Base-by-base conservation (phyloP, 768 basidiomycete species). In the Suillus sp. region DNA sequence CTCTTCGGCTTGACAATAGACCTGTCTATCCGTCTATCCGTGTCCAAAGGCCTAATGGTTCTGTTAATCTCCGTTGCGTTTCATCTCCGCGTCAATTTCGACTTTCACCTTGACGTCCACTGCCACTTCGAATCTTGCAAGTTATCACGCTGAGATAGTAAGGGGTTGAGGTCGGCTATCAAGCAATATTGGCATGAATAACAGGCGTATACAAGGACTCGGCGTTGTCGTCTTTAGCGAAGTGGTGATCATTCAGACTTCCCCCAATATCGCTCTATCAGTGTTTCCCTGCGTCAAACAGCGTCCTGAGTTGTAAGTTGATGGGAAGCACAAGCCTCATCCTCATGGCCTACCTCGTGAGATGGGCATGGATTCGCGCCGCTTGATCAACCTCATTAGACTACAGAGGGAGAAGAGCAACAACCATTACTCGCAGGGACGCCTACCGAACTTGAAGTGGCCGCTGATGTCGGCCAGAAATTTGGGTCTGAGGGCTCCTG, bases 281-380 rank as follows among this genome's bases (percentile, higher is more conserved):
- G 38, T 13, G 18, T 40, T 27, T 16, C 9, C 16, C 55, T n/a
- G 20, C 20, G 2, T 20, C 16, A 27, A 27, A 38, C 25, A 40
- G 11, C 10, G 6, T 27, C 25, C 37, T 55, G n/a, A 27, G 48
- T 35, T 4, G 54, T 10, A 27, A 25, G 37, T 38, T 25, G 55
- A 25, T 37, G 35, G 35, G 54, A 37, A 56, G n/a, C 34, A n/a
- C 13, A n/a, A 22, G 35, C 22, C 22, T 35, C 13, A 55, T 35
- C 54, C 54, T 35, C 54, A 35, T 55, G 51, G 51, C 51, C 20
- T 18, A 53, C 51, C 30, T 34, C 51, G 32, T 34, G 51, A 53
- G 11, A n/a, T 53, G 2, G 30, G 51, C 51, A n/a, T 11, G 51
- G 20, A 13, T n/a, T 11, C 18, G 20, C 2, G 32, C n/a, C 51